Evolutionary conservation across 1,284 basidiomycete species (phyloP).

Genomic region (Malassezia yamatoensis): DNA sequence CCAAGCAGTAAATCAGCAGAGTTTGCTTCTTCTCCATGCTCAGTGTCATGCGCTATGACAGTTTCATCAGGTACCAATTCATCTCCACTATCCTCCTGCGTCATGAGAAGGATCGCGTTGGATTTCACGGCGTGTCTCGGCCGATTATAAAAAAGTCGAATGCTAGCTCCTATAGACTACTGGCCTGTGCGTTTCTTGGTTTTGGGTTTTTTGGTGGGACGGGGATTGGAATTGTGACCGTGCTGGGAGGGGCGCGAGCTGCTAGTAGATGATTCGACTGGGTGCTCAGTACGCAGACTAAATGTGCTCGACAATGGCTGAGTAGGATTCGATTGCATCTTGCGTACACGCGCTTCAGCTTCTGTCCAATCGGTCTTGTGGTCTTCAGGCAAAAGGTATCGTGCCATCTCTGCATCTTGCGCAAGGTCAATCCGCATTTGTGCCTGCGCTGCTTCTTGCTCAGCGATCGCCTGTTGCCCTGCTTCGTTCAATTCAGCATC

Average conservation of each 20-base stretch:
- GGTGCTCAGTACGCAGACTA: constrained; percentile 6
- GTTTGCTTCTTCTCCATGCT: not conserved
- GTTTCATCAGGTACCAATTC: too few relatives aligned
- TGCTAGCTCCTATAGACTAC: not conserved
- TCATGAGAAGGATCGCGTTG: too few relatives aligned
- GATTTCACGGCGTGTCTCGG: not conserved
- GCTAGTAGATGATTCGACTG: not conserved
- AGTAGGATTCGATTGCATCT: constrained; percentile 22
- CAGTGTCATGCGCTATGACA: too few relatives aligned
- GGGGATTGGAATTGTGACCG: not conserved
- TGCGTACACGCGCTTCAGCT: constrained; percentile 36
- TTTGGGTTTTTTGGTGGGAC: not conserved
- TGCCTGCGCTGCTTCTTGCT: constrained; percentile 12
- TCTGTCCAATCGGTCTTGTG: constrained; percentile 29
- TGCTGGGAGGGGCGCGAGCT: not conserved
- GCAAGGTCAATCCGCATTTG: constrained; percentile 16
- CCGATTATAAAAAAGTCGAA: too few relatives aligned
- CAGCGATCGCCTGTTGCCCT: constrained; percentile 23
- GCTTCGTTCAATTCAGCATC: constrained; percentile 31
- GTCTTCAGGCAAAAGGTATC: constrained; percentile 29
- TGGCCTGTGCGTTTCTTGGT: not conserved
- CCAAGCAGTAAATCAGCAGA: constrained; percentile 14
- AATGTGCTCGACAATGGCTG: constrained; percentile 21
- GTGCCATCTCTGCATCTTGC: constrained; percentile 28
- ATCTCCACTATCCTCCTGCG: too few relatives aligned